Evolutionary conservation across 768 basidiomycete genomes (phyloP), one percentile per base, ranked within the genome.

Genomic region (Mycena kentingensis): DNA sequence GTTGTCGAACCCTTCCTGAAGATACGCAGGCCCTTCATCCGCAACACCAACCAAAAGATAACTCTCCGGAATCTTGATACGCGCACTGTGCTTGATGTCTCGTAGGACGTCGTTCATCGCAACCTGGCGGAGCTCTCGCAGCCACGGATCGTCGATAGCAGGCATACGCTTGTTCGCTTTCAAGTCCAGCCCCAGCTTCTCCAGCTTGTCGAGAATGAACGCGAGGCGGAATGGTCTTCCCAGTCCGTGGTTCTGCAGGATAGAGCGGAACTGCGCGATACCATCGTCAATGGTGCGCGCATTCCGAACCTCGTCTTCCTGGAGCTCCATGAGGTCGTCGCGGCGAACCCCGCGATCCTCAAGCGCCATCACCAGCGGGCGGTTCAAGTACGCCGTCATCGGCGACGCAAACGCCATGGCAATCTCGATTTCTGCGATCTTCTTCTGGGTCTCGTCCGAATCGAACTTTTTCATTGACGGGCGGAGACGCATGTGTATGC

Each of bases 1-100:
- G 55, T 86, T 76, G 31, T 77, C 62, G 46, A 69, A 62, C 1
- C 84, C 84, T n/a, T 66, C 70, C 7, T 65, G 55, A 36, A 63
- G 64, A 55, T 89, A 88, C 0, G 84, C 81, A 0, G 84, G 82
- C 0, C 89, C 89, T 67, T 93, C 89, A 60, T 94, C 92, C 3
- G 89, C 87, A 8, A 93, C 79, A 1, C 93, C 92, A 11, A 92
- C 87, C 1, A 94, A 75, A 24, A 84, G 74, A 52, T 82, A 82
- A 54, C 84, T 84, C 1, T 82, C 70, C 0, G 84, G 84, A 10
- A 94, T 77, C 3, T 77, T 81, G 24, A 94, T 88, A 8, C 89
- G 76, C 0, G 91, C 91, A 32, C 76, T 72, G 58, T 89, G 82
- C 60, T 93, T 93, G 61, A 93, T 81, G 35, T 82, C 82, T 5